Conservation (phyloP, 352 stramenopile genomes). For the Phytophthora tentaculata region DNA sequence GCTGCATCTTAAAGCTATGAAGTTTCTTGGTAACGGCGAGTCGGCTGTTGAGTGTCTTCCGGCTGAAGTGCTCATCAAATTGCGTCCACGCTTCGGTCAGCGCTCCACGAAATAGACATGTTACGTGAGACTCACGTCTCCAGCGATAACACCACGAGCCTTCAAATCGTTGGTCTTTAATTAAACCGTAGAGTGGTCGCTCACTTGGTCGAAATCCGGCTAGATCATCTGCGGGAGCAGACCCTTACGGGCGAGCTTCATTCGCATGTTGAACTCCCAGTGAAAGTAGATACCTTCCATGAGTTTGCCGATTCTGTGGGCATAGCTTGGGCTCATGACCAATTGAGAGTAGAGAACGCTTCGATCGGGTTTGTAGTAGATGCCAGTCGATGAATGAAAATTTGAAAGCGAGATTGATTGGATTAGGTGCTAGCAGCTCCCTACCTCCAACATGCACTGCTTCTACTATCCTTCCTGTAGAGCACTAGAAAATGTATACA, state of each 20-base stretch:
- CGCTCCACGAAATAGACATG: background rate
- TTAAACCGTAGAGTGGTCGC: background rate
- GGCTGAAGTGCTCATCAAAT: no score
- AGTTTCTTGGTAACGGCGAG: background rate
- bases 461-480: no score
- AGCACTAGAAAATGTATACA: no score
- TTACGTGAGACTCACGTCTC: background rate
- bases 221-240: background rate
- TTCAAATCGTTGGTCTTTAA: background rate
- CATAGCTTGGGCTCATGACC: background rate
- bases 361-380: no score
- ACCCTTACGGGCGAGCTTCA: background rate
- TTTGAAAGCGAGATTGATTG: no score
- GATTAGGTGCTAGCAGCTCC: no score
- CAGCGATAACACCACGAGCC: background rate
- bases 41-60: no score
- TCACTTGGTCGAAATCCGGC: background rate
- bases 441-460: no score
- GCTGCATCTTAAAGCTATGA: conserved; percentile 4
- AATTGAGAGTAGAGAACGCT: background rate
- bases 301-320: background rate
- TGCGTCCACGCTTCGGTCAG: no score
- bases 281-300: background rate
- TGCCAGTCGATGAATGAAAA: no score
- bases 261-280: background rate